Conservation (phyloP, 495 filamentous ascomycete species). For the Penicillium angulare region DNA sequence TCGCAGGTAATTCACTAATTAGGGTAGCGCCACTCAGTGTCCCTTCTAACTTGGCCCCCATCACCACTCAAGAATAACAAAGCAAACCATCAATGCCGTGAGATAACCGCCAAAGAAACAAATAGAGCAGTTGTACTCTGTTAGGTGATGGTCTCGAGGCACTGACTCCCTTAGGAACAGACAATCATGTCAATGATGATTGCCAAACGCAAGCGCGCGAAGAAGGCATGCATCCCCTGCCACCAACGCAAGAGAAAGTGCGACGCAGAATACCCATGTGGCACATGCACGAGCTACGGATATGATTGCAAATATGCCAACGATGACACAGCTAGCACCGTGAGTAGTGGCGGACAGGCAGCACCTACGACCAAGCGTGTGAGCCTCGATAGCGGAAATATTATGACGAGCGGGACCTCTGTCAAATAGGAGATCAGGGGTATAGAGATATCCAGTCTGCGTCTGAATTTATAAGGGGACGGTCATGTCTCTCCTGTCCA, state of each 20-base stretch:
- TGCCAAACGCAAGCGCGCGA: conserved; percentile 30
- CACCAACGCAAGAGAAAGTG: conserved; percentile 40
- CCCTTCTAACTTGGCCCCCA: too few species aligned
- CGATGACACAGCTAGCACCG: conserved; percentile 2
- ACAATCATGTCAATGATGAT: conserved; percentile 28
- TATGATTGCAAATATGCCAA: conserved; percentile 31
- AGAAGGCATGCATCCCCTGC: conserved; percentile 33
- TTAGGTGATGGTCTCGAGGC: too few species aligned
- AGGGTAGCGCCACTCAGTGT: too few species aligned
- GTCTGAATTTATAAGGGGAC: too few species aligned
- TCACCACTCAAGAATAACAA: too few species aligned
- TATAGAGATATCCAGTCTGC: too few species aligned
- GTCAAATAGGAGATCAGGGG: background rate
- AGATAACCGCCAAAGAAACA: too few species aligned
- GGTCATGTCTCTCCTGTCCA: too few species aligned
- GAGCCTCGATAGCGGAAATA: conserved; percentile 6
- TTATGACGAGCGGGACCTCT: conserved; percentile 1
- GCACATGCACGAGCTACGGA: conserved; percentile 28
- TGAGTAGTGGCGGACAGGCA: background rate
- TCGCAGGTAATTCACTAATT: too few species aligned
- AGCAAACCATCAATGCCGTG: too few species aligned
- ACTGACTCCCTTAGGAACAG: too few species aligned
- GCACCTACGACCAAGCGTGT: conserved; percentile 12
- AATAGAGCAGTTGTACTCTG: too few species aligned
- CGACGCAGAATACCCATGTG: conserved; percentile 25